These are phyloP conservation scores for Cyberlindnera euphorbiiphila DNA, from an alignment of 805 yeast species.

Conservation along the genomic window DNA sequence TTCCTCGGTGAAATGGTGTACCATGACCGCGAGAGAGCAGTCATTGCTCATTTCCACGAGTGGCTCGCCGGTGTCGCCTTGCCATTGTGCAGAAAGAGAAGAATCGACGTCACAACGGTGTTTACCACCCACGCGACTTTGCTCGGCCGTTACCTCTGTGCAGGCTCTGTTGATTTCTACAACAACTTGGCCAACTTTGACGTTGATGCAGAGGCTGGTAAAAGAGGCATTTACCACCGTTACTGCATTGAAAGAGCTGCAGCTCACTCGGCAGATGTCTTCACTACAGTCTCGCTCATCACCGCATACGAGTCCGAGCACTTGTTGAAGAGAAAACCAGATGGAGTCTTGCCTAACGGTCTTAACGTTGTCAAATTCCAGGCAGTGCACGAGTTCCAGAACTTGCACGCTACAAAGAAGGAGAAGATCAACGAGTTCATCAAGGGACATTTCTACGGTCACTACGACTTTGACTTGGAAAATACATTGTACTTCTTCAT, in stretches of 20 bases:
- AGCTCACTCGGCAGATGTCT: slow-evolving; percentile 92
- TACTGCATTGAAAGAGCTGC: slow-evolving; percentile 97
- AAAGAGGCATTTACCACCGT: slow-evolving; percentile 94
- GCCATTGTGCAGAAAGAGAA: slow-evolving; percentile 86
- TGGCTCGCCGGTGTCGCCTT: slow-evolving; percentile 98
- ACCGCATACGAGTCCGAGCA: slow-evolving; percentile 97
- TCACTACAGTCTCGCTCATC: slow-evolving; percentile 95
- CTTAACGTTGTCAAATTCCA: slow-evolving; percentile 92
- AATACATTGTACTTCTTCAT: slow-evolving; percentile 93
- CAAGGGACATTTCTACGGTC: slow-evolving; percentile 96
- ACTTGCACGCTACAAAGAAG: slow-evolving; percentile 87
- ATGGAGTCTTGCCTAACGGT: slow-evolving; percentile 96
- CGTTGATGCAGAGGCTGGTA: slow-evolving; percentile 97
- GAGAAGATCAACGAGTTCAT: slow-evolving; percentile 91
- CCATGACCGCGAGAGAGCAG: slow-evolving; percentile 81
- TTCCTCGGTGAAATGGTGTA: slow-evolving; percentile 90
- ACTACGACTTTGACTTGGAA: slow-evolving; percentile 89
- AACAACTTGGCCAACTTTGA: slow-evolving; percentile 85
- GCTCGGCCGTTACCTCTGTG: slow-evolving; percentile 91
- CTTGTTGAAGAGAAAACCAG: slow-evolving; percentile 90
- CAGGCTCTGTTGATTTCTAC: slow-evolving; percentile 94
- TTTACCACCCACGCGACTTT: slow-evolving; percentile 97
- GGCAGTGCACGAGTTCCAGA: slow-evolving; percentile 97
- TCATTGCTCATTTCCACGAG: slow-evolving; percentile 93
- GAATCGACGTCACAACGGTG: slow-evolving; percentile 89